Evolutionary conservation across 805 yeast species (phyloP).

Genomic region (Blastobotrys parvus): DNA sequence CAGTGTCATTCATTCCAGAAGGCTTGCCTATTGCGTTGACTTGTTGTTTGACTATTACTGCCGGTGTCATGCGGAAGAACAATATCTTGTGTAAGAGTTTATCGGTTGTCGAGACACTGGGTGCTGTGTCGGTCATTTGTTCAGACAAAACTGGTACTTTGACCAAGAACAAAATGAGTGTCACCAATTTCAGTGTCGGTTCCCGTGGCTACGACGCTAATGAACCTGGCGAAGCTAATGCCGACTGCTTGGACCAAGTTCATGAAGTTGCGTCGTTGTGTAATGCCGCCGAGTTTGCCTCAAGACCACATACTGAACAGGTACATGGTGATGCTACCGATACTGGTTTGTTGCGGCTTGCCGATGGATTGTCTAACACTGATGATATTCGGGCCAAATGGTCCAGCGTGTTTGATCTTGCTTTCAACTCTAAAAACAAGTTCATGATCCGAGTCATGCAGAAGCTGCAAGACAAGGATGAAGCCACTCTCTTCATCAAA

Average conservation of each 20-base stretch:
- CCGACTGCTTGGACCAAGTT: conserved; percentile 5
- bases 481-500: conserved; percentile 33
- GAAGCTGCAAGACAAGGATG: background rate
- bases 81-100: conserved; percentile 57
- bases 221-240: background rate
- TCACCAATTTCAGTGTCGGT: conserved; percentile 40
- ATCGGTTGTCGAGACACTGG: conserved; percentile 80
- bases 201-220: conserved; percentile 28
- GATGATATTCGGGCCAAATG: background rate
- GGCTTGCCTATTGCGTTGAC: conserved; percentile 98
- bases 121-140: conserved; percentile 72
- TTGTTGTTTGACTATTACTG: conserved; percentile 98
- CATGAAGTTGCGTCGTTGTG: conserved; percentile 8
- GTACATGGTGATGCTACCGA: conserved; percentile 41
- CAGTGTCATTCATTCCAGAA: conserved; percentile 61
- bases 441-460: conserved; percentile 11
- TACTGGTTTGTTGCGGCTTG: conserved; percentile 33
- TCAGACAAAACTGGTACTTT: conserved; percentile 97
- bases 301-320: conserved; percentile 1
- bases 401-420: conserved; percentile 11
- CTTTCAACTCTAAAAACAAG: conserved; percentile 39
- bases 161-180: conserved; percentile 88
- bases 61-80: conserved; percentile 60
- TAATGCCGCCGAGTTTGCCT: conserved; percentile 10
- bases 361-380: conserved; percentile 13